Evolutionary conservation across 2,329 filamentous ascomycete species (phyloP).

Genomic region (Colletotrichum ledebouriae): DNA sequence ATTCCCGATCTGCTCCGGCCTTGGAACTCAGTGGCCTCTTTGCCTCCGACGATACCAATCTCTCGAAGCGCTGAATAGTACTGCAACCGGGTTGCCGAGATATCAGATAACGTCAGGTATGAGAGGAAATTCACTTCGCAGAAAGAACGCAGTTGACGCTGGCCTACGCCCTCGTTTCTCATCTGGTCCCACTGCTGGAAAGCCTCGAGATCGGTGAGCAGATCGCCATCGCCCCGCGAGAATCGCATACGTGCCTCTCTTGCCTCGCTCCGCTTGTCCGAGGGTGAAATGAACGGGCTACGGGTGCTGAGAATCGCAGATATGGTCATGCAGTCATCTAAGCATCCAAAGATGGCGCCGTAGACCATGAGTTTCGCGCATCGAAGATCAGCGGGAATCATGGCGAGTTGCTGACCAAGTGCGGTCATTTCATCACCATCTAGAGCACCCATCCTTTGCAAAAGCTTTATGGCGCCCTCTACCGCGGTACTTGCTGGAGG

Average conservation of each 20-base stretch:
- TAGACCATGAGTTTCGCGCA: slow-evolving; percentile 97
- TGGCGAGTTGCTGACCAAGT: slow-evolving; percentile 90
- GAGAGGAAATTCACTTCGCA: slow-evolving; percentile 90
- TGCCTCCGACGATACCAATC: slow-evolving; percentile 77
- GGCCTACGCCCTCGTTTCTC: slow-evolving; percentile 68
- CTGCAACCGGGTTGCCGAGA: slow-evolving; percentile 86
- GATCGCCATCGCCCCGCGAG: slow-evolving; percentile 83
- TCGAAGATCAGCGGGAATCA: slow-evolving; percentile 93
- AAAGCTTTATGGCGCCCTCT: slow-evolving; percentile 82
- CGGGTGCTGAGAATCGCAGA: slow-evolving; percentile 92
- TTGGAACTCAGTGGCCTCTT: slow-evolving; percentile 41
- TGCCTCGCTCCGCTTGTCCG: slow-evolving; percentile 85
- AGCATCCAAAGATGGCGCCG: slow-evolving; percentile 91
- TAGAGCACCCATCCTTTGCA: slow-evolving; percentile 89
- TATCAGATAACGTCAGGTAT: slow-evolving; percentile 86
- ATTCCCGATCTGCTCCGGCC: slow-evolving; percentile 50
- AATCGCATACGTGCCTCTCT: slow-evolving; percentile 83
- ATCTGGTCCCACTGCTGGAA: slow-evolving; percentile 86
- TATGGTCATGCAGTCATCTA: slow-evolving; percentile 89
- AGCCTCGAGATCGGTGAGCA: slow-evolving; percentile 87
- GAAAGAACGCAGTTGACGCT: slow-evolving; percentile 78
- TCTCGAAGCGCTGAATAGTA: slow-evolving; percentile 89
- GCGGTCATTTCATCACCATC: slow-evolving; percentile 90
- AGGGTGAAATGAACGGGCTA: slow-evolving; percentile 87
- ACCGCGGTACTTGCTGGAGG: slow-evolving; percentile 89